Evolutionary conservation across 768 basidiomycete species (phyloP).

Genomic region (Mycena epipterygia): DNA sequence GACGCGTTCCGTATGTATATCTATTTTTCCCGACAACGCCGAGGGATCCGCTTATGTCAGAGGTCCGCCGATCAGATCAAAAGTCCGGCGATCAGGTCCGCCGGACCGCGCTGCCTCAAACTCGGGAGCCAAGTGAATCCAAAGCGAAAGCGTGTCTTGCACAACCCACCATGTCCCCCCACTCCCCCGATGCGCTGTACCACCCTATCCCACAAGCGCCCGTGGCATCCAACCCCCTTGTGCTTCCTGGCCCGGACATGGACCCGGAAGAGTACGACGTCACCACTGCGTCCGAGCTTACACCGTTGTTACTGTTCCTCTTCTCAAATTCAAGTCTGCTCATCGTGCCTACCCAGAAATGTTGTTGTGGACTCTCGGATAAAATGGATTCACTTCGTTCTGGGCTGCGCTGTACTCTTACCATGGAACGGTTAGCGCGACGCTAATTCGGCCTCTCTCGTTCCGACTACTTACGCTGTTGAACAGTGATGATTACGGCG

Average conservation of each 20-base stretch:
- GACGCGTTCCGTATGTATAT: too few relatives aligned
- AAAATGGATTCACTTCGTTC: constrained; percentile 75
- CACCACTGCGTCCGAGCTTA: constrained; percentile 41
- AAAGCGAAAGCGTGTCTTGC: background rate
- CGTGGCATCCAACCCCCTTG: constrained; percentile 45
- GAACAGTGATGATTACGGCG: constrained; percentile 85
- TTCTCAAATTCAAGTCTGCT: background rate
- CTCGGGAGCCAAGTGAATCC: background rate
- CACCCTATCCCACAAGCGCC: constrained; percentile 59
- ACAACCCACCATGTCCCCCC: constrained; percentile 27
- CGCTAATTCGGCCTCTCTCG: background rate
- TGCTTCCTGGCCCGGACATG: constrained; percentile 44
- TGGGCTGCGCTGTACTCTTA: constrained; percentile 85
- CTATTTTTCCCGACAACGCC: too few relatives aligned
- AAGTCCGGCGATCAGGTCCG: too few relatives aligned
- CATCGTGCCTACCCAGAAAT: background rate
- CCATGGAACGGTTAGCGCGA: constrained; percentile 87
- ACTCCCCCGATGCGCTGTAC: constrained; percentile 55
- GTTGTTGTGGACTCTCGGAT: constrained; percentile 56
- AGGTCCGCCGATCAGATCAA: too few relatives aligned
- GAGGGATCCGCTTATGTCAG: too few relatives aligned
- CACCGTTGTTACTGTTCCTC: constrained; percentile 39
- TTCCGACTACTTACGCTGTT: background rate
- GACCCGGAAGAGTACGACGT: constrained; percentile 46
- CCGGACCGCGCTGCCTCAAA: too few relatives aligned